Evolutionary conservation across 164 flowering plant genomes (phyloP), one percentile per base, ranked within the genome.

Genomic region (Vitis rotundifolia): DNA sequence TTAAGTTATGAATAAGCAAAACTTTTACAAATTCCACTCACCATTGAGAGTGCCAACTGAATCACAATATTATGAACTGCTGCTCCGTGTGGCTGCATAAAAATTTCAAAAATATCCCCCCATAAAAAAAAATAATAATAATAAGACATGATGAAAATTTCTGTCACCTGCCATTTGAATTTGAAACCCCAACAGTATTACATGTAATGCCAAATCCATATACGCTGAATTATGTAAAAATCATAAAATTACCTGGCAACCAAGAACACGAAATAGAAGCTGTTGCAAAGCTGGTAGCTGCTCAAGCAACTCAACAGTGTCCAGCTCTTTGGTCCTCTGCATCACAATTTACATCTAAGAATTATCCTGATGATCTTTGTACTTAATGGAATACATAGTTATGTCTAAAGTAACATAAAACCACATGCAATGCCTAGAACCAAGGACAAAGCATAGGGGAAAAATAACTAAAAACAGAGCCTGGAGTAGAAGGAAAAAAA

Each of bases 221-320:
- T 44, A 13, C n/a, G 51, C 49, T 31, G 15, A 44, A 68, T 3
- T 37, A 37, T 19, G 2, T 14, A 2, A 22, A 49, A 6, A 22
- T 44, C 8, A 49, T 31, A 67, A 5, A 63, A 47, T 68, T 74
- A 93, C 98, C 98, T 89, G 93, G 77, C 99, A 96, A 76, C 83
- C 88, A 82, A 93, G 79, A 68, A 88, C 91, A 67, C 98, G 97
- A 73, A 67, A 82, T 29, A 91, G 89, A 67, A 96, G 95, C 76
- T 91, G 93, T 74, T 96, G 99, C 81, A 96, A 74, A 55, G 97
- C 97, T 70, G 98, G 98, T 68, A 96, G 79, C 15, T 93, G 99
- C 75, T 90, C 97, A 59, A 96, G 93, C 83, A 96, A 78, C 14
- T 93, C 97, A 55, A 73, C 82, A 64, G 98, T 92, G 71, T 89